Percentiles rank a stretch among this genome's conserved stretches.
Evolutionary conservation across 306 rosid species (phyloP).

Genomic region (Hippophae gyantsensis): DNA sequence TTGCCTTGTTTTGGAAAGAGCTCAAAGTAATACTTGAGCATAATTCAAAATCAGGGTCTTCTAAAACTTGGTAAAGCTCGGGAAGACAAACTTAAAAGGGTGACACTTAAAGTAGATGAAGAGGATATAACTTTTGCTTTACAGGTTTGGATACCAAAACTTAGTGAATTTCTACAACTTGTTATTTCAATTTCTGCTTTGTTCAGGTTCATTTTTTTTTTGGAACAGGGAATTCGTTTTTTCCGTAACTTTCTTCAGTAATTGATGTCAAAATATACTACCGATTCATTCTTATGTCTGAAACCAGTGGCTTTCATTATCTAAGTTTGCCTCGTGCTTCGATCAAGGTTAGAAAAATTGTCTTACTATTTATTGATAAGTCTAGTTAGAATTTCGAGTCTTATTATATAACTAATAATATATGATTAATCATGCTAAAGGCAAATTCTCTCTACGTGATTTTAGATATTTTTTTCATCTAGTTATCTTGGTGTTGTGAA

Average conservation of each 20-base stretch:
- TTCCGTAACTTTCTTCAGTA: slow-evolving; percentile 65
- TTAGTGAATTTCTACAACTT: too few species aligned
- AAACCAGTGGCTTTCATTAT: slow-evolving; percentile 2
- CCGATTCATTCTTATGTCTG: slow-evolving; percentile 18
- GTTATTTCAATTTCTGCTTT: background rate
- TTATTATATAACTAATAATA: too few species aligned
- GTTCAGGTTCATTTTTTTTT: background rate
- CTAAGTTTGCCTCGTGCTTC: background rate
- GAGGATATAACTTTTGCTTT: slow-evolving; percentile 74
- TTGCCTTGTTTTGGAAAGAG: background rate
- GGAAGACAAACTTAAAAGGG: slow-evolving; percentile 61
- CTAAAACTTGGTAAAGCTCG: slow-evolving; percentile 67
- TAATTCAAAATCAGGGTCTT: slow-evolving; percentile 53
- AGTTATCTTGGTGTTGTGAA: too few species aligned
- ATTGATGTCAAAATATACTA: slow-evolving; percentile 3
- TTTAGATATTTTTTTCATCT: too few species aligned
- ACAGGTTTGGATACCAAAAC: slow-evolving; percentile 37
- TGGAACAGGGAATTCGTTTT: slow-evolving; percentile 77
- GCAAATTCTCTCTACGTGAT: too few species aligned
- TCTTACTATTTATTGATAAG: background rate
- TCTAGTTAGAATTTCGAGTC: background rate
- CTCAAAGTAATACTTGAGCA: slow-evolving; percentile 3
- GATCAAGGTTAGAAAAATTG: too few species aligned
- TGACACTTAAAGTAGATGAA: slow-evolving; percentile 55
- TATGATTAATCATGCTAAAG: too few species aligned